These are phyloP conservation scores for Thalassiosira profunda DNA, from an alignment of 108 stramenopile genomes.

Conservation along the genomic window DNA sequence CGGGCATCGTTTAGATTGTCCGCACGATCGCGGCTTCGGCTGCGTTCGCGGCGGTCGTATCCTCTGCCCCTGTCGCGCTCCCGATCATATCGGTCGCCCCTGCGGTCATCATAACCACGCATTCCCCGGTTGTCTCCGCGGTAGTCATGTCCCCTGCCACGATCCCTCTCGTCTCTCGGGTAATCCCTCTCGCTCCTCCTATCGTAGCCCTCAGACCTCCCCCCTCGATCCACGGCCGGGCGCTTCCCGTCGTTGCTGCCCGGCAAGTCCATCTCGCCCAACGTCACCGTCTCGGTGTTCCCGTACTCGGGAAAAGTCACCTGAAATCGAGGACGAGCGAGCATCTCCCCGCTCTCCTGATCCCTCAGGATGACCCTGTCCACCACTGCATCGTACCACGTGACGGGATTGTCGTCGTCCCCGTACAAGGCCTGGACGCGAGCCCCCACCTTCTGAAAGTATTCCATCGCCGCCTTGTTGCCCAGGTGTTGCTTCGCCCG, in stretches of 20 bases:
- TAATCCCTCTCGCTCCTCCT: constrained; percentile 8
- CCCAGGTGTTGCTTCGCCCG: constrained; percentile 77
- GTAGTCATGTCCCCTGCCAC: constrained; percentile 11
- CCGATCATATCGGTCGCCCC: constrained; percentile 18
- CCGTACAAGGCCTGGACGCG: constrained; percentile 92
- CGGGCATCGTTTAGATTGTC: constrained; percentile 8
- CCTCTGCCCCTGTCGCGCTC: constrained; percentile 4
- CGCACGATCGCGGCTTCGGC: constrained; percentile 53
- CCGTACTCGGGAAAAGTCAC: constrained; percentile 98
- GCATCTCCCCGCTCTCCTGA: constrained; percentile 47
- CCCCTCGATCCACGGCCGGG: background rate
- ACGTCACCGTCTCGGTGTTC: constrained; percentile 85
- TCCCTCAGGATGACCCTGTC: constrained; percentile 81
- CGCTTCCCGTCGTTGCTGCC: constrained; percentile 19
- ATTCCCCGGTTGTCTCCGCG: constrained; percentile 12
- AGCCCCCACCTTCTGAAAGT: constrained; percentile 73
- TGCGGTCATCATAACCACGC: constrained; percentile 1
- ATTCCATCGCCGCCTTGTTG: constrained; percentile 62
- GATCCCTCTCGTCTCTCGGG: constrained; percentile 13
- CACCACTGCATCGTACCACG: constrained; percentile 97
- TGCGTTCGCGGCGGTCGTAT: constrained; percentile 24
- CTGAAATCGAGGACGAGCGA: constrained; percentile 79
- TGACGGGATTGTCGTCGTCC: constrained; percentile 95
- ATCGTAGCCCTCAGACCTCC: background rate
- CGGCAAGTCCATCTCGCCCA: constrained; percentile 91